Evolutionary conservation across 1,284 basidiomycete species (phyloP).

Genomic region (Apiotrichum sp.): DNA sequence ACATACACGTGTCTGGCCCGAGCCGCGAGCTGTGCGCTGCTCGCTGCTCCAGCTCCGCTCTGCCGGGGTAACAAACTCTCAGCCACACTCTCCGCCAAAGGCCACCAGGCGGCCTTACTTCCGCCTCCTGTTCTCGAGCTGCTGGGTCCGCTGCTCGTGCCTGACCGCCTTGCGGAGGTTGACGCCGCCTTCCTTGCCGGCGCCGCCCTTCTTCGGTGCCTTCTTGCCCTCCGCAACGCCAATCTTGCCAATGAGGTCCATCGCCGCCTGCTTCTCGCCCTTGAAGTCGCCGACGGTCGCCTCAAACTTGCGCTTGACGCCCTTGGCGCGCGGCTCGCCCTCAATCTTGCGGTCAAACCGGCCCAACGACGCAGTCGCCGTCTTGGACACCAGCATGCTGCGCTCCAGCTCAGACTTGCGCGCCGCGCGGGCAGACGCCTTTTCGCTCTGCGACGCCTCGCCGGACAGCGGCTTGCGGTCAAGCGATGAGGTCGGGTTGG

Average conservation of each 20-base stretch:
- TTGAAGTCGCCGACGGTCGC: conserved; percentile 42
- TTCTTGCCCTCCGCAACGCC: conserved; percentile 56
- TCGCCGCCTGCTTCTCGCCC: conserved; percentile 64
- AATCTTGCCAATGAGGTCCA: conserved; percentile 70
- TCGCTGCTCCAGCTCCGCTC: neutral
- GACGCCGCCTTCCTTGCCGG: conserved; percentile 50
- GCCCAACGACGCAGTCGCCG: conserved; percentile 88
- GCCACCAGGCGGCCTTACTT: neutral
- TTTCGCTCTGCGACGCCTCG: conserved; percentile 18
- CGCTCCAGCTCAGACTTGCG: conserved; percentile 71
- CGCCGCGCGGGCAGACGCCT: conserved; percentile 47
- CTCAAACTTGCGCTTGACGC: conserved; percentile 84
- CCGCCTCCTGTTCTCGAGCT: conserved; percentile 9
- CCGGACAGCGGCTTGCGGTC: conserved; percentile 11
- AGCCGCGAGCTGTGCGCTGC: neutral
- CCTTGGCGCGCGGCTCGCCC: conserved; percentile 81
- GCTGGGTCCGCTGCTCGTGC: conserved; percentile 45
- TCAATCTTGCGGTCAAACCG: conserved; percentile 79
- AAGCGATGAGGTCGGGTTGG: conserved; percentile 16
- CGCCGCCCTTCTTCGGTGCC: conserved; percentile 51
- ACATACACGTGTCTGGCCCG: conserved; percentile 6
- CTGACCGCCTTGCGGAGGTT: conserved; percentile 78
- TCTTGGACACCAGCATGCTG: conserved; percentile 69
- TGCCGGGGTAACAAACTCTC: neutral
- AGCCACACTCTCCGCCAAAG: neutral